A percentile compares a stretch with the other conserved stretches of the same genome.
phyloP scores from a whole-genome alignment of 2,329 filamentous ascomycete species.

The Mycosphaerelloides madeirae region DNA sequence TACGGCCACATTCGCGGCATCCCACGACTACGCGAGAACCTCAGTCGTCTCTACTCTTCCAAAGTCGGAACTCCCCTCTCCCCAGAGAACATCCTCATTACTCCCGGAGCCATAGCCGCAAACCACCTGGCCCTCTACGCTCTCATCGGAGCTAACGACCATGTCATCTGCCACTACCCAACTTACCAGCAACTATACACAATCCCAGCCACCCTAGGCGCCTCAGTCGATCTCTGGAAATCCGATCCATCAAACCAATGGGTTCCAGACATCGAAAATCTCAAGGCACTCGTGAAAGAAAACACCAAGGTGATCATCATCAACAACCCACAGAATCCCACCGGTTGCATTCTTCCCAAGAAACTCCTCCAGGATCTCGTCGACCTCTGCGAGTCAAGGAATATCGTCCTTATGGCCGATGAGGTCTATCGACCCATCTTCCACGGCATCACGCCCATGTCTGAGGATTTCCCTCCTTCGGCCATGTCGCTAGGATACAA shows the following conservation, averaged over 20 bases:
- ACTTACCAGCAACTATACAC: constrained; percentile 82
- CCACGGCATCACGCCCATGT: constrained; percentile 58
- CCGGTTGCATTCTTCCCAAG: constrained; percentile 64
- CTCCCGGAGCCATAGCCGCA: constrained; percentile 75
- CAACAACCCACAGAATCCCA: constrained; percentile 80
- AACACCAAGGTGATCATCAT: constrained; percentile 70
- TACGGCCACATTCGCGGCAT: constrained; percentile 72
- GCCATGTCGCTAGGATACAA: constrained; percentile 67
- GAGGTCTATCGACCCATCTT: constrained; percentile 84
- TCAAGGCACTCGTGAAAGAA: constrained; percentile 59
- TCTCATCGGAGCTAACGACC: constrained; percentile 67
- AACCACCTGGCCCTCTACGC: constrained; percentile 77
- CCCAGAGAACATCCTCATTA: constrained; percentile 66
- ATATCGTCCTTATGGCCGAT: constrained; percentile 66
- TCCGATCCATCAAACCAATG: constrained; percentile 61
- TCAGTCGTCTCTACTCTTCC: constrained; percentile 61
- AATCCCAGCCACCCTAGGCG: constrained; percentile 68
- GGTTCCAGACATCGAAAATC: constrained; percentile 60
- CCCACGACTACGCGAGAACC: constrained; percentile 56
- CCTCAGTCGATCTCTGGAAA: constrained; percentile 73
- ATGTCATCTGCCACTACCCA: constrained; percentile 81
- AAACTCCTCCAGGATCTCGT: constrained; percentile 58
- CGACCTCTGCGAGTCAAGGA: constrained; percentile 56
- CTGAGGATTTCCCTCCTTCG: constrained; percentile 59
- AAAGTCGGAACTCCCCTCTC: constrained; percentile 46